These are phyloP conservation scores for Penicillium italicum DNA, from an alignment of 2,329 filamentous ascomycete species.

Conservation along the genomic window DNA sequence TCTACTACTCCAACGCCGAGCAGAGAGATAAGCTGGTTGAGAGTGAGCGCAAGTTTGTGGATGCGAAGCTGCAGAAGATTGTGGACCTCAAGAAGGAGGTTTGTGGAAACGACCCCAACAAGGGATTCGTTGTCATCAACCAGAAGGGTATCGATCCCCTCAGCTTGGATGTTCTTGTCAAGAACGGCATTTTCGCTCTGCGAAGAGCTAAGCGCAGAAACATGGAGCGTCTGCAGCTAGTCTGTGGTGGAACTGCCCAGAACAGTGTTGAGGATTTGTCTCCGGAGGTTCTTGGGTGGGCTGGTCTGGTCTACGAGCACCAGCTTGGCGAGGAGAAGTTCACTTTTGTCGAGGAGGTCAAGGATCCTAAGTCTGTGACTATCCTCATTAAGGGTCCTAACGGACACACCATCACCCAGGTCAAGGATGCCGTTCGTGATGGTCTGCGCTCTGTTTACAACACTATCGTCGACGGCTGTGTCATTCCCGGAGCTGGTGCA, in stretches of 20 bases:
- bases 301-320: slow-evolving; percentile 94
- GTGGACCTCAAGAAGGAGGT: slow-evolving; percentile 97
- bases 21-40: slow-evolving; percentile 98
- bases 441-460: slow-evolving; percentile 97
- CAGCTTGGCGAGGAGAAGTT: slow-evolving; percentile 98
- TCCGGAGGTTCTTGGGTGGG: slow-evolving; percentile 88
- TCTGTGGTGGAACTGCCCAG: slow-evolving; percentile 86
- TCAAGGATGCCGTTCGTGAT: slow-evolving; percentile 93
- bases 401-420: slow-evolving; percentile 91
- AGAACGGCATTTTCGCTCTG: slow-evolving; percentile 95
- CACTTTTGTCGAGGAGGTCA: slow-evolving; percentile 97
- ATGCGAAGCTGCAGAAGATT: slow-evolving; percentile 95
- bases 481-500: slow-evolving; percentile 89
- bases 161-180: slow-evolving; percentile 90
- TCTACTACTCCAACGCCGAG: slow-evolving; percentile 97
- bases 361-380: slow-evolving; percentile 97
- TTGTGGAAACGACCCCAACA: slow-evolving; percentile 86
- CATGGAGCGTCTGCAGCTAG: slow-evolving; percentile 95
- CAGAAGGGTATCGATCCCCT: slow-evolving; percentile 98
- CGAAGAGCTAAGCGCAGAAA: slow-evolving; percentile 95
- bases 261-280: slow-evolving; percentile 94
- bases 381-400: slow-evolving; percentile 98
- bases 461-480: slow-evolving; percentile 96
- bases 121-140: slow-evolving; percentile 97
- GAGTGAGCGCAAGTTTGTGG: slow-evolving; percentile 91